phyloP scores from a whole-genome alignment of 1,284 basidiomycete species.

The Moesziomyces aphidis region DNA sequence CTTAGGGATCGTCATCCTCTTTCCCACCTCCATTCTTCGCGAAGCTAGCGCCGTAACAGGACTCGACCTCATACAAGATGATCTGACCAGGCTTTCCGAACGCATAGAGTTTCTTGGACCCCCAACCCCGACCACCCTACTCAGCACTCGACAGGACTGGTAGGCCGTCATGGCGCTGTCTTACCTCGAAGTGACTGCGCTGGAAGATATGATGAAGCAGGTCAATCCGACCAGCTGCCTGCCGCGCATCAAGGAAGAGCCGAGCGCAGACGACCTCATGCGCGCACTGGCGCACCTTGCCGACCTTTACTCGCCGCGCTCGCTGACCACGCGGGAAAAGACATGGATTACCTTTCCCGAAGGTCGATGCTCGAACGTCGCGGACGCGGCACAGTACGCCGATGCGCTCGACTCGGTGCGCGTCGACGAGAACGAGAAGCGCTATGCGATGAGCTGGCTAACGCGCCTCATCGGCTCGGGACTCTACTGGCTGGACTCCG shows the following conservation, averaged over 20 bases:
- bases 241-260: slow-evolving; percentile 31
- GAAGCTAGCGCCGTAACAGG: no score
- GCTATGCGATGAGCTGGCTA: slow-evolving; percentile 47
- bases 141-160: no score
- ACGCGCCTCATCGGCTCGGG: slow-evolving; percentile 47
- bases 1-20: no score
- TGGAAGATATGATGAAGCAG: not conserved
- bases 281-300: slow-evolving; percentile 24
- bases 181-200: no score
- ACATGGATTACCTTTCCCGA: not conserved
- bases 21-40: no score
- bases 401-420: slow-evolving; percentile 35
- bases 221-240: slow-evolving; percentile 40
- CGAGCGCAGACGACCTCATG: slow-evolving; percentile 8
- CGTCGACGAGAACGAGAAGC: slow-evolving; percentile 36
- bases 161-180: no score
- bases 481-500: slow-evolving; percentile 36
- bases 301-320: slow-evolving; percentile 33
- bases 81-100: no score
- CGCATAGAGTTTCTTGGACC: no score
- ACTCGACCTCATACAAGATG: no score
- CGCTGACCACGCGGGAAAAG: slow-evolving; percentile 13
- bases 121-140: no score
- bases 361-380: no score
- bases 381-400: not conserved